Base-by-base conservation (phyloP, 2,329 filamentous ascomycete species). In the Neopestalotiopsis sp. region DNA sequence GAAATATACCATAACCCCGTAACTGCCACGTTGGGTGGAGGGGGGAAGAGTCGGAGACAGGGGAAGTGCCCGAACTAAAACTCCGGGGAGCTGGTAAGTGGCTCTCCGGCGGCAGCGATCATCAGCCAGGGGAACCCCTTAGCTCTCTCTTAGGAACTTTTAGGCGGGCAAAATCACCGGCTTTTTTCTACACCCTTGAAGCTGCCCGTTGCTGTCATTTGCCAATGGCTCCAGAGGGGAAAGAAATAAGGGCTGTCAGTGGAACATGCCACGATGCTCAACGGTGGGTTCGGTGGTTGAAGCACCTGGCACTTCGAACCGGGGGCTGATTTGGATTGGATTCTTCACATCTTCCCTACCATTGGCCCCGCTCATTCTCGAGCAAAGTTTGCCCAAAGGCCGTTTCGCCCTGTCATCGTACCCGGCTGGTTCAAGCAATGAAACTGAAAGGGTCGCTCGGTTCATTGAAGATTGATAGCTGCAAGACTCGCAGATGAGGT, bases 81-180 rank as follows among this genome's bases (percentile, higher is more conserved):
- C 38, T 30, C 62, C 62, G 62, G 62, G 62, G 62, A 65, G 42
- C n/a, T 65, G 62, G 40, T 65, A 53, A 65, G 42, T 65, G 62
- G 62, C 62, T 65, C 40, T 40, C 62, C 32, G 34, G 20, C 28
- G 57, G 32, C 42, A 53, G 62, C 32, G 62, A 63, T 63, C 32
- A 38, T 13, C 30, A 20, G 17, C 20, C 14, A 63, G 32, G 34
- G 20, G 24, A 61, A 40, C 30, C 28, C 9, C 30, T 62, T n/a
- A 42, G 13, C 28, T 30, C 17, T 38, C 61, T 38, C 34, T 38
- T 6, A 38, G 34, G 34, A 28, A 28, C 24, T 28, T 5, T 38
- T 28, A 28, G 34, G 34, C 34, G 34, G 34, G 34, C 14, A 1
- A 14, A 7, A 4, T 7, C 7, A 61, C 32, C n/a, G 17, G 24